Evolutionary conservation across 2,329 filamentous ascomycete species (phyloP), one percentile per base, ranked within the genome.

Genomic region (Leptographium lundbergii): DNA sequence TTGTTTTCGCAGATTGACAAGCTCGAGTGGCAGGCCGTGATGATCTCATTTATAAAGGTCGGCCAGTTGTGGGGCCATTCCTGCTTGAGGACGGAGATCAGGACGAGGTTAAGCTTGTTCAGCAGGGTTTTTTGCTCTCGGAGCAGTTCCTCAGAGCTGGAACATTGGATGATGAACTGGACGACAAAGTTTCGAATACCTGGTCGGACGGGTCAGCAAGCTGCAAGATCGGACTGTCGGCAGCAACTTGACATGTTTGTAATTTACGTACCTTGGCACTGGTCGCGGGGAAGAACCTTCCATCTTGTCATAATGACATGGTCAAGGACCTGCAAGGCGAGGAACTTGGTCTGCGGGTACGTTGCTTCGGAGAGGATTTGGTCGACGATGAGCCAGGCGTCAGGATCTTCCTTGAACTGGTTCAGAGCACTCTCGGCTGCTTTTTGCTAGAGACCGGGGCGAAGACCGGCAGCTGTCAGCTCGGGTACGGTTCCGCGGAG

Each of bases 21-120:
- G 73, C 88, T 96, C 66, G 89, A 92, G 71, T 95, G 91, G 75
- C 91, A 97, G 59, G 94, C 92, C 25, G 90, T 88, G 67, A 99
- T 91, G 73, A 99, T 99, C 77, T 99, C 94, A 78, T 97, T 97
- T 81, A 99, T 97, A 74, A 99, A 99, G 24, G 91, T 96, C 13
- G 95, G 94, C 94, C 95, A 99, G 79, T 99, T 95, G 75, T 97
- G 92, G 60, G 94, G 94, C 94, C 94, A 99, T 75, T 99, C 94
- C 75, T 99, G 94, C 80, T 99, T 99, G 69, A 99, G 79, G 63
- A 99, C 92, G 60, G 91, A 96, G 67, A 99, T 90, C 64, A 99
- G 87, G 60, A 97, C 92, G 67, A 99, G 82, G 70, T 99, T 99
- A 63, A 99, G 85, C 79, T 99, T 99, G 81, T 97, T 97, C 69